A percentile compares a stretch with the other conserved stretches of the same genome.
These are phyloP conservation scores for Castanea crenata DNA, from an alignment of 306 rosid genomes.

Conservation along the genomic window DNA sequence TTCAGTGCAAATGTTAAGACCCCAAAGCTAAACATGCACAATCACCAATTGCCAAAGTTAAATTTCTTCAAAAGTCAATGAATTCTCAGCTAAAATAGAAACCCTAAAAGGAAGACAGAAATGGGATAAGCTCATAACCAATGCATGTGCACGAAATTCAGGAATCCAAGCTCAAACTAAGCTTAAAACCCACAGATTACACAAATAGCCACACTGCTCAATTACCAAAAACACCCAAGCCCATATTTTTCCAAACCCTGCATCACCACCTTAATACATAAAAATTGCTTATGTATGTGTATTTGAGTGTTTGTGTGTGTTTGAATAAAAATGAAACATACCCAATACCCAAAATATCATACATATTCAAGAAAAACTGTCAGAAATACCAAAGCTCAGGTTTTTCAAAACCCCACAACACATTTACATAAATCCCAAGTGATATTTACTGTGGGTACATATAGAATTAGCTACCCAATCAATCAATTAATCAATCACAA, in stretches of 20 bases:
- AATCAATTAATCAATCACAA: not conserved
- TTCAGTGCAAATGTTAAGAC: not conserved
- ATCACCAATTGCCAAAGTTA: not conserved
- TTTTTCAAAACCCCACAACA: not conserved
- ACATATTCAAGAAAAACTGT: not conserved
- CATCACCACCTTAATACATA: not conserved
- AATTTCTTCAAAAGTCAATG: not conserved
- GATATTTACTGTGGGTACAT: not conserved
- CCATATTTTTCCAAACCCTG: not conserved
- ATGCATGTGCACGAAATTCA: not conserved
- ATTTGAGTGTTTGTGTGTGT: not conserved
- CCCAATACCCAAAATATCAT: not conserved
- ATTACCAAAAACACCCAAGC: not conserved
- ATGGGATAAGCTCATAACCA: not conserved
- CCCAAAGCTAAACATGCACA: not conserved
- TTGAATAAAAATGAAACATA: not conserved
- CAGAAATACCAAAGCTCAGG: slow-evolving; percentile 1
- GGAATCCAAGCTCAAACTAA: not conserved
- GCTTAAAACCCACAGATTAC: not conserved
- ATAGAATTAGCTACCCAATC: not conserved
- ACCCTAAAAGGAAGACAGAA: not conserved
- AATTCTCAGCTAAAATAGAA: not conserved
- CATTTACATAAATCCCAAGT: not conserved
- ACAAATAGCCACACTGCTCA: not conserved
- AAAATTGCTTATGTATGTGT: not conserved